Evolutionary conservation across 2,329 filamentous ascomycete genomes (phyloP).

Genomic region (Penicillium sp.): DNA sequence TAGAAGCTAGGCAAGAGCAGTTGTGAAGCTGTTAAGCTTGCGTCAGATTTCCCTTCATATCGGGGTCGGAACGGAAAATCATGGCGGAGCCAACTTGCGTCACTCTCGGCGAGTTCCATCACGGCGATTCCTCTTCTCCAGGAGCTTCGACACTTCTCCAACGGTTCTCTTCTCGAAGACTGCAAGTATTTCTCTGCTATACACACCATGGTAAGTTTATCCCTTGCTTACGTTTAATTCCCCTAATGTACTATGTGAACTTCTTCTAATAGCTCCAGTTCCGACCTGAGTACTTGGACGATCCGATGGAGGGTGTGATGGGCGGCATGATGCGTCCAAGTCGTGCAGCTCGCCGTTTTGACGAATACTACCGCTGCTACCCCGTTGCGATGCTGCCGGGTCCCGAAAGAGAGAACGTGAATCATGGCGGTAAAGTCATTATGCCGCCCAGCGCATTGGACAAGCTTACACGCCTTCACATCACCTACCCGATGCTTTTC

Average conservation of each 20-base stretch:
- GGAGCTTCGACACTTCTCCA: neutral
- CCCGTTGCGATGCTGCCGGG: slow-evolving; percentile 91
- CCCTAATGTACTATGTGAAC: neutral
- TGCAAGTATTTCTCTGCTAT: neutral
- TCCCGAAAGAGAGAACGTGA: slow-evolving; percentile 79
- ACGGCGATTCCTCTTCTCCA: neutral
- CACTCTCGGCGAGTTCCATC: slow-evolving; percentile 27
- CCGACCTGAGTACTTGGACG: slow-evolving; percentile 49
- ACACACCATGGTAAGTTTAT: slow-evolving; percentile 24
- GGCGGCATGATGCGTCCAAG: slow-evolving; percentile 50
- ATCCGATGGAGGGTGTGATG: slow-evolving; percentile 50
- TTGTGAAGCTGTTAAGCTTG: slow-evolving; percentile 8
- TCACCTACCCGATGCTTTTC: slow-evolving; percentile 95
- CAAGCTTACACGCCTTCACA: slow-evolving; percentile 91
- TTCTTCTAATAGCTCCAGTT: slow-evolving; percentile 32
- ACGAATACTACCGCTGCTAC: slow-evolving; percentile 98
- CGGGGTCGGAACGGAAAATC: slow-evolving; percentile 41
- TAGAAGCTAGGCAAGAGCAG: neutral
- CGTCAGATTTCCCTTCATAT: slow-evolving; percentile 9
- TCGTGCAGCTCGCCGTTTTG: slow-evolving; percentile 68
- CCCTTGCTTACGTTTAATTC: neutral
- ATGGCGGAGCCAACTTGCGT: slow-evolving; percentile 35
- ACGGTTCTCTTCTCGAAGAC: neutral
- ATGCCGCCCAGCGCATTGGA: slow-evolving; percentile 94
- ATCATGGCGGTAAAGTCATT: slow-evolving; percentile 96